A percentile compares a stretch with the other conserved stretches of the same genome.
Conservation (phyloP, 2,329 filamentous ascomycete genomes). For the Diplocarpon rosae region DNA sequence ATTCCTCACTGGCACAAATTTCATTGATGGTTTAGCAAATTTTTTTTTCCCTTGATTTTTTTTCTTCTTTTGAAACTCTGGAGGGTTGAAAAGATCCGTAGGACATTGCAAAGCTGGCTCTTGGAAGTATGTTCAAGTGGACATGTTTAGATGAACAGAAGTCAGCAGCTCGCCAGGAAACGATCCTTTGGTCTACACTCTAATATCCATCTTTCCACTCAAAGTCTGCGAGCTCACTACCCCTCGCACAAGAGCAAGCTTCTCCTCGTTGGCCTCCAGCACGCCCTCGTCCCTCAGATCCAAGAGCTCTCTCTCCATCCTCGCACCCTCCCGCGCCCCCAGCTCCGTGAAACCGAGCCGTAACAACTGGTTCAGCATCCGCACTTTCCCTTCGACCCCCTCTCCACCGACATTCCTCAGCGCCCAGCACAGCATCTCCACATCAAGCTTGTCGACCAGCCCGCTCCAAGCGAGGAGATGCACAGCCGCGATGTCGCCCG, state of each 20-base stretch:
- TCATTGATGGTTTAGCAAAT: too few species aligned
- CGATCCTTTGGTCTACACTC: too few species aligned
- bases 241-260: constrained; percentile 5
- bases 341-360: constrained; percentile 1
- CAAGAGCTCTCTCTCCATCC: constrained; percentile 3
- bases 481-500: constrained; percentile 15
- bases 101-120: too few species aligned
- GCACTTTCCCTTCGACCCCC: constrained; percentile 11
- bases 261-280: constrained; percentile 7
- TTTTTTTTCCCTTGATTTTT: too few species aligned
- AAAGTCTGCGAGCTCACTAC: constrained; percentile 3
- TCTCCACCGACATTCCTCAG: constrained; percentile 16
- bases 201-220: background rate
- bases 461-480: constrained; percentile 16
- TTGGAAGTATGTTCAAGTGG: too few species aligned
- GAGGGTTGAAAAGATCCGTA: too few species aligned
- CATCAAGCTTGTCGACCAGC: constrained; percentile 9
- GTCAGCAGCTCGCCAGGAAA: too few species aligned
- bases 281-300: constrained; percentile 9
- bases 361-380: constrained; percentile 12
- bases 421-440: constrained; percentile 11
- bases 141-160: too few species aligned
- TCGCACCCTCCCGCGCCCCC: background rate
- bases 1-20: too few species aligned
- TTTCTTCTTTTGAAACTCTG: too few species aligned